Percentiles rank a stretch among this genome's conserved stretches.
Evolutionary conservation across 2,329 filamentous ascomycete genomes (phyloP).

Genomic region (Nothopassalora personata): DNA sequence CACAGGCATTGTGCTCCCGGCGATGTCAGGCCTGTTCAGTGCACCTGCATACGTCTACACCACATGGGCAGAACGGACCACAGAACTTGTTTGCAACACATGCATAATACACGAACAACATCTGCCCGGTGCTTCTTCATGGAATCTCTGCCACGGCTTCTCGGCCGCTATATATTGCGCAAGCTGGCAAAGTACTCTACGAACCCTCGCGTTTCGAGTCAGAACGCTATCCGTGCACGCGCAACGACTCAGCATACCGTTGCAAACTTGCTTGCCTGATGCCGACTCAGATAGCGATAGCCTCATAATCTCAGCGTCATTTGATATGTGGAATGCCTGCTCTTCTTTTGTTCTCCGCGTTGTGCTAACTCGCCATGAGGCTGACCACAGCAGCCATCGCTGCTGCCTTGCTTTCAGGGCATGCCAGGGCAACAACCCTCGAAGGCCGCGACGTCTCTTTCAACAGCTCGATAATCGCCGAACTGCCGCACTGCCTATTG

Average conservation of each 20-base stretch:
- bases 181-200: background rate
- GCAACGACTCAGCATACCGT: background rate
- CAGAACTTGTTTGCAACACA: too few species aligned
- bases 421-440: background rate
- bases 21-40: too few species aligned
- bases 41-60: too few species aligned
- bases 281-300: background rate
- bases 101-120: background rate
- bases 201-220: background rate
- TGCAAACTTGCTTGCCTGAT: background rate
- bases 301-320: background rate
- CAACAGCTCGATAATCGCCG: background rate
- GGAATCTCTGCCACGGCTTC: background rate
- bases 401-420: background rate
- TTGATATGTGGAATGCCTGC: background rate
- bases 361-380: background rate
- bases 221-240: background rate
- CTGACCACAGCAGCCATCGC: background rate
- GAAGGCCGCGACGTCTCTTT: background rate
- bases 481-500: constrained; percentile 2
- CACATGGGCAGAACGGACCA: too few species aligned
- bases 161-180: background rate
- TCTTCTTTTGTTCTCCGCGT: background rate
- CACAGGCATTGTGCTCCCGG: background rate
- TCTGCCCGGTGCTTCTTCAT: background rate